Base-by-base conservation (phyloP, 768 basidiomycete genomes). In the Termitomyces sp. region DNA sequence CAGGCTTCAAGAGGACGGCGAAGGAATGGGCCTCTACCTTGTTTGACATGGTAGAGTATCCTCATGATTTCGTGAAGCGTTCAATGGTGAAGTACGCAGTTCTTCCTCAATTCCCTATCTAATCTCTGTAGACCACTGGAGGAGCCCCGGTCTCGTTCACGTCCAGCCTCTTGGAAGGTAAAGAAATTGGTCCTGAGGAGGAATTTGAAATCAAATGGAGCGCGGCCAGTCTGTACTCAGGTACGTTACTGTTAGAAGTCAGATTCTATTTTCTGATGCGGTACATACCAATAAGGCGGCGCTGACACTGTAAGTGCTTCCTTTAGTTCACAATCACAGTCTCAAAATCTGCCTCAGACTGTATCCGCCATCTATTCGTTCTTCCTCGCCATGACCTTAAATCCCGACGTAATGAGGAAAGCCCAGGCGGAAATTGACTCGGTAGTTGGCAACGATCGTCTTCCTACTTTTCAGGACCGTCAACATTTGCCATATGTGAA, bases 1-100 rank as follows among this genome's bases (percentile, higher is more conserved):
- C 83, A 28, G 70, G 71, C 3, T 87, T 86, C 72, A 79, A 79
- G 63, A 68, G 62, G 59, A 79, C 70, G 60, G 86, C 84, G 2
- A 71, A 69, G 28, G 70, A 72, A 36, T 87, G 83, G 82, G 72
- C 75, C 26, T 66, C 69, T 4, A 84, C 82, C 0, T 71, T 86
- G 38, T 61, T 68, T 8, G 75, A 84, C 45, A 76, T 83, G 78
- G 82, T 83, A 33, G 74, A 80, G 24, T 72, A 71, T 54, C 85
- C 85, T 12, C 74, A 79, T 63, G 73, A 75, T 45, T 82, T 80
- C 57, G 84, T 84, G 38, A 83, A 83, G 64, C 30, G 30, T 30
- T 30, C 30, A 78, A 84, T 85, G 70, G 85, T 84, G 60, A 22
- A 30, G 30, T 69, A 50, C 53, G n/a, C 20, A 7, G 30, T 30